Evolutionary conservation across 2,329 filamentous ascomycete species (phyloP).

Genomic region (Xylaria polymorpha): DNA sequence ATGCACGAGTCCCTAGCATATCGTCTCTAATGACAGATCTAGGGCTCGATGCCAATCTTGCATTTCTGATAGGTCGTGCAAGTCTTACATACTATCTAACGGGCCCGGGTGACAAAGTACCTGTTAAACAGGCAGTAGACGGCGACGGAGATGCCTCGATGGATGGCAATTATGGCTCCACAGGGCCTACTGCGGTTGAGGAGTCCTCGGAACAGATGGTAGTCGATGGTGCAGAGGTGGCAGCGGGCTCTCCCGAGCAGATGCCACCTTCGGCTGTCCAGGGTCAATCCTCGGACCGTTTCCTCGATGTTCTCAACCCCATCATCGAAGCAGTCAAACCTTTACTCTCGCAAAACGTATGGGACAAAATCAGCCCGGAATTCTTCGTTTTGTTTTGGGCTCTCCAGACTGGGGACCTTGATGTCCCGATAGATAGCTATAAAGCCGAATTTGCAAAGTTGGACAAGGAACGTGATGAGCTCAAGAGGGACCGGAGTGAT

Average conservation of each 20-base stretch:
- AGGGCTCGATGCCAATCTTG: conserved; percentile 81
- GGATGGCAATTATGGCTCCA: conserved; percentile 52
- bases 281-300: conserved; percentile 59
- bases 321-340: conserved; percentile 76
- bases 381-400: conserved; percentile 96
- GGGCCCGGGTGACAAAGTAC: conserved; percentile 51
- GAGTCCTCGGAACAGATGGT: conserved; percentile 49
- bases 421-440: conserved; percentile 81
- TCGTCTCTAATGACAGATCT: conserved; percentile 79
- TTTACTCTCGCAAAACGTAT: conserved; percentile 71
- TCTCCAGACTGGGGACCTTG: conserved; percentile 82
- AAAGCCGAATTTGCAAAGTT: conserved; percentile 77
- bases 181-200: conserved; percentile 37
- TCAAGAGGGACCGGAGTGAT: conserved; percentile 79
- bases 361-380: conserved; percentile 77
- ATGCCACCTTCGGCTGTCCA: conserved; percentile 46
- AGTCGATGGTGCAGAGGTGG: conserved; percentile 47
- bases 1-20: conserved; percentile 80
- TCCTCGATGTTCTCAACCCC: conserved; percentile 78
- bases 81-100: conserved; percentile 76
- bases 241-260: conserved; percentile 41
- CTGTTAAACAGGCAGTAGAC: conserved; percentile 54
- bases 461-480: conserved; percentile 72
- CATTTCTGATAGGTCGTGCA: conserved; percentile 84
- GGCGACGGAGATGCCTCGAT: conserved; percentile 69